Percentiles rank a stretch among this genome's conserved stretches.
Evolutionary conservation across 2,329 filamentous ascomycete species (phyloP).

Genomic region (Arthrocladium fulminans): DNA sequence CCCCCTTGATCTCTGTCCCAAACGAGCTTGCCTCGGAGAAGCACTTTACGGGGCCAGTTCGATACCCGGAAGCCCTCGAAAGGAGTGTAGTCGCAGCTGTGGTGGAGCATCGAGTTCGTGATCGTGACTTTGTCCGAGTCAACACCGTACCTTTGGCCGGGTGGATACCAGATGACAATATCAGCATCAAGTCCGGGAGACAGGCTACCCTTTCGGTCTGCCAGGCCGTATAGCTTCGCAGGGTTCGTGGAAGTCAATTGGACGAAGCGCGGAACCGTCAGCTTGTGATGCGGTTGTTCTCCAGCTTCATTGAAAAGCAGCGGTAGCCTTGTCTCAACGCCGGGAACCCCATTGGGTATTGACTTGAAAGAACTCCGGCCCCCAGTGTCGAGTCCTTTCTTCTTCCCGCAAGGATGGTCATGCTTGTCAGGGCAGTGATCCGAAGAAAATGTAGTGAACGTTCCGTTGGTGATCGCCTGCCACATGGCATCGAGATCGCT

Average conservation of each 20-base stretch:
- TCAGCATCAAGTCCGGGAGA: slow-evolving; percentile 38
- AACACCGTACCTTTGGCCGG: background rate
- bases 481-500: slow-evolving; percentile 44
- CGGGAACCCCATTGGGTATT: slow-evolving; percentile 38
- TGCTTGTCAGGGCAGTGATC: slow-evolving; percentile 38
- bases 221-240: slow-evolving; percentile 37
- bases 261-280: slow-evolving; percentile 28
- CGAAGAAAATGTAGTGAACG: slow-evolving; percentile 47
- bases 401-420: slow-evolving; percentile 31
- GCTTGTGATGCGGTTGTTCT: background rate
- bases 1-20: slow-evolving; percentile 43
- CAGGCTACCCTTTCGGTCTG: slow-evolving; percentile 31
- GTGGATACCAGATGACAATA: slow-evolving; percentile 36
- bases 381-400: slow-evolving; percentile 23
- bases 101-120: slow-evolving; percentile 29
- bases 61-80: slow-evolving; percentile 28
- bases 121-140: slow-evolving; percentile 3
- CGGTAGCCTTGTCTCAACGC: slow-evolving; percentile 35
- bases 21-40: slow-evolving; percentile 28
- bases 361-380: slow-evolving; percentile 28
- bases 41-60: slow-evolving; percentile 30
- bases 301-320: slow-evolving; percentile 30
- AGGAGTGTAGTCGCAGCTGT: slow-evolving; percentile 31
- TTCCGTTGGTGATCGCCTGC: slow-evolving; percentile 44
- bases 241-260: slow-evolving; percentile 37